These are phyloP conservation scores for Dentiscutata heterogama DNA, from an alignment of 371 early-diverging fungal species.

Conservation along the genomic window DNA sequence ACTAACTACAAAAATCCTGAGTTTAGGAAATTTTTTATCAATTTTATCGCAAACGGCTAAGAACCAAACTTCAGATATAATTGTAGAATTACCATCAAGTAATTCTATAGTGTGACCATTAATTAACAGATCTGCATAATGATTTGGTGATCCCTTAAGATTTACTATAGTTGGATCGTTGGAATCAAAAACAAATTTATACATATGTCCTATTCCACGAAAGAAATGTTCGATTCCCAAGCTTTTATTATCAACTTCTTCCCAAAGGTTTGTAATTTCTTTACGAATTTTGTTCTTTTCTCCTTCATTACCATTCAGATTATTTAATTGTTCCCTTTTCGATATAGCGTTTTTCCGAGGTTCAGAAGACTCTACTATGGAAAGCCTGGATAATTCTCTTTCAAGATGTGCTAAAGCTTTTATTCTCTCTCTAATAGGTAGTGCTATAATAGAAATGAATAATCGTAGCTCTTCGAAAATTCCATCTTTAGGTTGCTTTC, in stretches of 20 bases:
- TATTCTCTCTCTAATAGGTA: constrained; percentile 27
- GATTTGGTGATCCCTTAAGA: not conserved
- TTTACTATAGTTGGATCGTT: not conserved
- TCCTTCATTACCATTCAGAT: too few relatives aligned
- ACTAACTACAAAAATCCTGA: constrained; percentile 27
- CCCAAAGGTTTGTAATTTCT: constrained; percentile 18
- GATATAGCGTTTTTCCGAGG: constrained; percentile 7
- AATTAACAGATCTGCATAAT: constrained; percentile 36
- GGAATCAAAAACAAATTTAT: not conserved
- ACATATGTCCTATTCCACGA: constrained; percentile 42
- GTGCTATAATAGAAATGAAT: not conserved
- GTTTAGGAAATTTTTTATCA: constrained; percentile 19
- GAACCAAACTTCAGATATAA: constrained; percentile 42
- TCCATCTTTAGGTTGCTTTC: not conserved
- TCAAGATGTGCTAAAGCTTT: constrained; percentile 41
- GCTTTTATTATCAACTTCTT: constrained; percentile 25
- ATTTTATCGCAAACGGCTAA: constrained; percentile 32
- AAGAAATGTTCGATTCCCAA: constrained; percentile 40
- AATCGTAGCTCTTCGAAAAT: constrained; percentile 5
- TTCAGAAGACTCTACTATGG: constrained; percentile 19
- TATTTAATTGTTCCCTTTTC: constrained; percentile 20
- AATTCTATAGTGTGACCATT: constrained; percentile 40
- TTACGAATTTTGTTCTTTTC: constrained; percentile 15
- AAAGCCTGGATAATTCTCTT: constrained; percentile 31
- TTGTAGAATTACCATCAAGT: constrained; percentile 38